Conservation (phyloP, 2,329 filamentous ascomycete species). For the Ophidiomyces ophidiicola region DNA sequence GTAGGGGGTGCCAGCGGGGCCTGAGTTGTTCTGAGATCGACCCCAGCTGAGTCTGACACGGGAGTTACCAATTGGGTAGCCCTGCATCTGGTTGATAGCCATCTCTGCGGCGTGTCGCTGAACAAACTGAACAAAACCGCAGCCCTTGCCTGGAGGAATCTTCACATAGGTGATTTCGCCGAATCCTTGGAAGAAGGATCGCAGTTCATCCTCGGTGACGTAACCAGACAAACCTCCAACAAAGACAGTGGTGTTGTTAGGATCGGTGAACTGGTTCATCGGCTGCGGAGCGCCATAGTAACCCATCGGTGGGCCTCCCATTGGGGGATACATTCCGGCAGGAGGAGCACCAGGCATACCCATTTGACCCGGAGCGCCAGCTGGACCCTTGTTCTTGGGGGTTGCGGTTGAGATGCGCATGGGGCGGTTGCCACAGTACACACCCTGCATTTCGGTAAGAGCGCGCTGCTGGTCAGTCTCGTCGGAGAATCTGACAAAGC, state of each 20-base stretch:
- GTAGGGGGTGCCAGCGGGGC: conserved; percentile 88
- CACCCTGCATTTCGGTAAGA: conserved; percentile 94
- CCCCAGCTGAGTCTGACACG: conserved; percentile 96
- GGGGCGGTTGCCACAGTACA: conserved; percentile 95
- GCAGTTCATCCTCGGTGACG: conserved; percentile 97
- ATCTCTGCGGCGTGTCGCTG: conserved; percentile 98
- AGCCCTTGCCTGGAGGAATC: conserved; percentile 97
- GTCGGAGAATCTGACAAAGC: conserved; percentile 93
- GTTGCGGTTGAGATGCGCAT: conserved; percentile 98
- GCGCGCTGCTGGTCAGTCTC: conserved; percentile 94
- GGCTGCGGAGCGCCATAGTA: conserved; percentile 59
- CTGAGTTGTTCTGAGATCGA: conserved; percentile 97
- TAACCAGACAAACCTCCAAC: conserved; percentile 95
- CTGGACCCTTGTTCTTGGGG: conserved; percentile 69
- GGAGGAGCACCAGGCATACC: conserved; percentile 40
- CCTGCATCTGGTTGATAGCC: conserved; percentile 99
- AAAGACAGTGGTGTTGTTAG: conserved; percentile 98
- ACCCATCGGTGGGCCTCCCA: conserved; percentile 54
- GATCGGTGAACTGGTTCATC: conserved; percentile 99
- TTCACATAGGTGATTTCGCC: conserved; percentile 99
- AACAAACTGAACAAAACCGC: conserved; percentile 97
- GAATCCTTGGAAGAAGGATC: conserved; percentile 98
- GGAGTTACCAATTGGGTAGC: conserved; percentile 97
- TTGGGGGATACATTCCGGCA: conserved; percentile 52
- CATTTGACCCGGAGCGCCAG: conserved; percentile 38